Evolutionary conservation across 129 eudicot species (phyloP).

Genomic region (Cynara cardunculus): DNA sequence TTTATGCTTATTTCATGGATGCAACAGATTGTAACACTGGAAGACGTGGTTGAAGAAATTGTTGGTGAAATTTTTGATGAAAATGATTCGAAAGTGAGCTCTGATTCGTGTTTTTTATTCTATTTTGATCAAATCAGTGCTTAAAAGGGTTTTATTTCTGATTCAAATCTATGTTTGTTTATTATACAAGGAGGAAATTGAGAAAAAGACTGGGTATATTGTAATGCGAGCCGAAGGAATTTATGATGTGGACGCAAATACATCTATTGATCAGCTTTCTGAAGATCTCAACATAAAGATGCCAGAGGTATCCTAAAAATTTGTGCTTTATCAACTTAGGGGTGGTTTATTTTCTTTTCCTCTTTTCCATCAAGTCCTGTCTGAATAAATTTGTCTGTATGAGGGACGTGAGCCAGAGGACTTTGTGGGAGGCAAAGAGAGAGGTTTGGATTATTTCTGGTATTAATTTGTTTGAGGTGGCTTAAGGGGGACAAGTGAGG

Average conservation of each 20-base stretch:
- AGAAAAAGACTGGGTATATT: slow-evolving; percentile 90
- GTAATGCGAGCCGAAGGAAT: slow-evolving; percentile 97
- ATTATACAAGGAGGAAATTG: slow-evolving; percentile 71
- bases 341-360: not conserved
- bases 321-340: not conserved
- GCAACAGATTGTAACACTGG: slow-evolving; percentile 84
- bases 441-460: not conserved
- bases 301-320: slow-evolving; percentile 65
- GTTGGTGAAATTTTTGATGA: slow-evolving; percentile 99
- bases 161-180: not conserved
- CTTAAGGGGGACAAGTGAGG: not conserved
- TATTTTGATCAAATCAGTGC: not conserved
- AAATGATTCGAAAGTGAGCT: slow-evolving; percentile 87
- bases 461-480: not conserved
- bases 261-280: slow-evolving; percentile 92
- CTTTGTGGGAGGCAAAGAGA: not conserved
- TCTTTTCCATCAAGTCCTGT: not conserved
- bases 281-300: slow-evolving; percentile 89
- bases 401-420: not conserved
- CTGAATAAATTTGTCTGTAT: not conserved
- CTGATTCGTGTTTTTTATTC: not conserved
- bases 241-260: slow-evolving; percentile 95
- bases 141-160: not conserved
- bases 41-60: slow-evolving; percentile 98
- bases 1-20: slow-evolving; percentile 5